Percentiles rank a stretch among this genome's conserved stretches.
Conservation (phyloP, 441 rosid species). For the Populus hybrid region DNA sequence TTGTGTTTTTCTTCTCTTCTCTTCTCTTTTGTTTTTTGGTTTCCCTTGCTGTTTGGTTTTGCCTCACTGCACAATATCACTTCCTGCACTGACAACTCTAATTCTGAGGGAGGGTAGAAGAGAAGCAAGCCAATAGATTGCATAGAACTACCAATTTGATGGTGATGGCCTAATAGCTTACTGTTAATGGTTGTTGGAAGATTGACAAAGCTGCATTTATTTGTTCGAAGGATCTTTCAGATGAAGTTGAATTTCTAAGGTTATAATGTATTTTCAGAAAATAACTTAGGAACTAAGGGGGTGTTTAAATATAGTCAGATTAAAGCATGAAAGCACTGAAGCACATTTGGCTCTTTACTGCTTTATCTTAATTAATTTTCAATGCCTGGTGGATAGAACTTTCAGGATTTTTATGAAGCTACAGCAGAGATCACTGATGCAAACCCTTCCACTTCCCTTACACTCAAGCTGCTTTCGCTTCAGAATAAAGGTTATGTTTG, state of each 20-base stretch:
- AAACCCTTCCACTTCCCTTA: too few relatives aligned
- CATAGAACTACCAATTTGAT: background rate
- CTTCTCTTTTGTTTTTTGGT: background rate
- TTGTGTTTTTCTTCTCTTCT: background rate
- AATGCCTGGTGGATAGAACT: too few relatives aligned
- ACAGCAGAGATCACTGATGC: too few relatives aligned
- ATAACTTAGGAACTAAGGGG: background rate
- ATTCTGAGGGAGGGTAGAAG: background rate
- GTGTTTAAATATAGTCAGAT: background rate
- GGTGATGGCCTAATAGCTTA: background rate
- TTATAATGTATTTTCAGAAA: background rate
- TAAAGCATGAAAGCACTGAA: background rate
- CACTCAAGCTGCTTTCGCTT: too few relatives aligned
- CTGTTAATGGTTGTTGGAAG: background rate
- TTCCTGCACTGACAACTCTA: background rate
- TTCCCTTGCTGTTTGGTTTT: background rate
- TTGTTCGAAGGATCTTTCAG: background rate
- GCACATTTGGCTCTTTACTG: too few relatives aligned
- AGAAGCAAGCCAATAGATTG: too few relatives aligned
- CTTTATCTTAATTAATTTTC: too few relatives aligned
- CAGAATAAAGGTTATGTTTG: too few relatives aligned
- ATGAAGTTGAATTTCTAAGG: background rate
- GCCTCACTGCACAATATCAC: background rate
- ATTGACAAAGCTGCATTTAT: background rate
- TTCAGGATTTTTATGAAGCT: too few relatives aligned